Conservation (phyloP, 1,139 yeast genomes). For the Debaryomyces sp. region DNA sequence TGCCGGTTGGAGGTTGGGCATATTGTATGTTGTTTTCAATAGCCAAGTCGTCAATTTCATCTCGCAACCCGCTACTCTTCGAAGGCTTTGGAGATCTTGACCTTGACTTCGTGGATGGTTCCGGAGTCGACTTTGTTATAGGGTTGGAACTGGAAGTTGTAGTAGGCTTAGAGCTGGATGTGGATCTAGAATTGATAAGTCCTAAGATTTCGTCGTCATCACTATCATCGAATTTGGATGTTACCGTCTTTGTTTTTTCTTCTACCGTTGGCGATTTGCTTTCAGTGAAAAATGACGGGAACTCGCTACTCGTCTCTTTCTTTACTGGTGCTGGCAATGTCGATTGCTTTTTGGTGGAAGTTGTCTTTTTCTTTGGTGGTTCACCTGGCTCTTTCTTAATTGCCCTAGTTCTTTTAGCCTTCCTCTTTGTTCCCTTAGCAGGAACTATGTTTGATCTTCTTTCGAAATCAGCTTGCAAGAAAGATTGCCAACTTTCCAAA, state of each 20-base stretch:
- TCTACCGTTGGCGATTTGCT: neutral
- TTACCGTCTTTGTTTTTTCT: conserved; percentile 11
- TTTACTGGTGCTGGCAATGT: conserved; percentile 7
- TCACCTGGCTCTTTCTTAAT: conserved; percentile 17
- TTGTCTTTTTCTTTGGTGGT: conserved; percentile 16
- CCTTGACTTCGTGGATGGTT: neutral
- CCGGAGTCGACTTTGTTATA: neutral
- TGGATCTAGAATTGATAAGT: conserved; percentile 7
- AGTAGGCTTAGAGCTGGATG: neutral
- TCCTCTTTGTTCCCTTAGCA: conserved; percentile 32
- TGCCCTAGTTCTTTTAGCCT: conserved; percentile 22
- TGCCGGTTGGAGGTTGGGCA: neutral
- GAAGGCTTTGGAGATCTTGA: conserved; percentile 11
- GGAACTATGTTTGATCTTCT: conserved; percentile 36
- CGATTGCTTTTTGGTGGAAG: conserved; percentile 11
- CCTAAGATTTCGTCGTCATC: conserved; percentile 35
- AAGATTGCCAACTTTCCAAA: conserved; percentile 63
- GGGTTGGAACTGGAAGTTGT: neutral
- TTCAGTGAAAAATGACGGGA: conserved; percentile 7
- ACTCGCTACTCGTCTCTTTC: conserved; percentile 8
- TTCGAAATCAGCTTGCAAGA: conserved; percentile 41
- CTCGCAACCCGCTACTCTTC: conserved; percentile 1
- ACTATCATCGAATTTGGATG: conserved; percentile 27
- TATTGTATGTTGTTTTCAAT: conserved; percentile 7
- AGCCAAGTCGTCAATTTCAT: conserved; percentile 19